These are phyloP conservation scores for Henckelia pumila DNA, from an alignment of 257 asterid genomes.

Conservation along the genomic window DNA sequence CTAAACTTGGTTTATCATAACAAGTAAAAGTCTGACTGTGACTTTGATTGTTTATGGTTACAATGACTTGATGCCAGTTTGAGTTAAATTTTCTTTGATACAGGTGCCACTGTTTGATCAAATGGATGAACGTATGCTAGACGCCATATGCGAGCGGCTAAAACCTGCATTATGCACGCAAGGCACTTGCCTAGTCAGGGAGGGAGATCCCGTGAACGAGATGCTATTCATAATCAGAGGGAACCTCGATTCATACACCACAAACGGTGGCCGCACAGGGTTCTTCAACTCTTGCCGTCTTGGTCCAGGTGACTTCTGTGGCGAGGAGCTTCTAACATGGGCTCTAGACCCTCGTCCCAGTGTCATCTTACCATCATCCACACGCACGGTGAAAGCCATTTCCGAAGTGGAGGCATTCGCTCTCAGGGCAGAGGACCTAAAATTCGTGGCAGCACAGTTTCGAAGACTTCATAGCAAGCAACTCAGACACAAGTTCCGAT, in stretches of 20 bases:
- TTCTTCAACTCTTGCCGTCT: conserved; percentile 85
- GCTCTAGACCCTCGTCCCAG: conserved; percentile 93
- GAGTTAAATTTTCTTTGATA: neutral
- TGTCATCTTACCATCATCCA: conserved; percentile 81
- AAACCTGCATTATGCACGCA: conserved; percentile 80
- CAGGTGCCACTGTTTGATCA: conserved; percentile 95
- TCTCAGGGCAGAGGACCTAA: conserved; percentile 72
- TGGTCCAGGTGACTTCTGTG: conserved; percentile 91
- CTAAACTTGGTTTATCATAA: too few species aligned
- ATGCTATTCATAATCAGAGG: conserved; percentile 92
- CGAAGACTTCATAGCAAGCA: conserved; percentile 89
- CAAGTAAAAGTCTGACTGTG: too few species aligned
- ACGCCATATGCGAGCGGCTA: conserved; percentile 93
- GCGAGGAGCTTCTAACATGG: conserved; percentile 35
- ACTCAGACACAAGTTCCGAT: conserved; percentile 79
- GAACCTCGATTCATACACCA: conserved; percentile 85
- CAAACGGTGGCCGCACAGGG: conserved; percentile 95
- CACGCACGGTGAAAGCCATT: conserved; percentile 81
- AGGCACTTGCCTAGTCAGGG: conserved; percentile 77
- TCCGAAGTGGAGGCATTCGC: conserved; percentile 92
- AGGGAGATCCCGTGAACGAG: conserved; percentile 93
- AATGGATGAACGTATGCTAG: conserved; percentile 90
- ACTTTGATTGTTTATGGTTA: too few species aligned
- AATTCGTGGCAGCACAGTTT: conserved; percentile 81
- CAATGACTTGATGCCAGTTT: too few species aligned